Base-by-base conservation (phyloP, 78 protist genomes). In the slime mould (Dictyostelium discoideum) region DNA sequence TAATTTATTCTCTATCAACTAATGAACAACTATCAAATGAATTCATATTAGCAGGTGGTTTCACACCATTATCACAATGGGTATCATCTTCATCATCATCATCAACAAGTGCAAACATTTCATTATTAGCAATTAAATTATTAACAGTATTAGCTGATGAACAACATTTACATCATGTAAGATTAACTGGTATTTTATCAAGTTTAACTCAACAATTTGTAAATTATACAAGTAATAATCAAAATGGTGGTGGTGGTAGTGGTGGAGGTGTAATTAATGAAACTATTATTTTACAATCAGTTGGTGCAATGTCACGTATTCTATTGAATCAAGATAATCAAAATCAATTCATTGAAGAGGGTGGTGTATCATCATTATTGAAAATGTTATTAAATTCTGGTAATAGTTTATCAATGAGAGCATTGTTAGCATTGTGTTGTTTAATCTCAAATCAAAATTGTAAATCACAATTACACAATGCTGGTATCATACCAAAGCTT, bases 291-390 rank as follows among this genome's bases (percentile, higher is more conserved):
- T 72, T 69, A 20, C 95, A 90, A 90, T 44, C 80, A 14, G 95
- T 90, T 39, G 85, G 95, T n/a, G 87, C 95, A 69, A 24, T 83
- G 32, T 90, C 95, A 50, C 87, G 95, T 72, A 63, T 82, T 9
- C 74, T 90, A 0, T 54, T 90, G 14, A 86, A 90, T 29, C 24
- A 46, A 14, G 40, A 65, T 7, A 90, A 82, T 39, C 95, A 90
- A 82, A 32, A 39, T 11, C 37, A 32, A 5, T 90, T 90, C 40
- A 90, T 90, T 54, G 78, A 65, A 37, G 54, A 40, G 1, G 88
- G 88, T 39, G 80, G 82, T 29, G 40, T 90, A 20, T 69, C 85
- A 39, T 46, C 84, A 6, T 22, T 90, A 13, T 72, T 90, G 24
- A 74, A 82, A 16, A 67, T 90, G 84, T 10, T 90, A 48, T 3